Conservation (phyloP, 805 yeast species). For the Yamadazyma kitorensis region DNA sequence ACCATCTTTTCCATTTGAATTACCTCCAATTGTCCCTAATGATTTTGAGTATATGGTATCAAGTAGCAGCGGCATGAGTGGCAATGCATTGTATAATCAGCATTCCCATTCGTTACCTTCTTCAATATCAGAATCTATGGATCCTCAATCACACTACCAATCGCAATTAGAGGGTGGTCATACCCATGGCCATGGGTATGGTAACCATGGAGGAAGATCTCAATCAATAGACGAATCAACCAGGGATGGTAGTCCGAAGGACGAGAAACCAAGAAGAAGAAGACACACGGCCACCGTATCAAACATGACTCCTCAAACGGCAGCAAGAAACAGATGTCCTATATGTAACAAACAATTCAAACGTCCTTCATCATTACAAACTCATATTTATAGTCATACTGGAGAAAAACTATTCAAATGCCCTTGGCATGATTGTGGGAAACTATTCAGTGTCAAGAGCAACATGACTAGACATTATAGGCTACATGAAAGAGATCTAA, state of each 20-base stretch:
- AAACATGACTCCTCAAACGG: constrained; percentile 43
- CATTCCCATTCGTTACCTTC: no score
- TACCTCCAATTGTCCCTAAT: constrained; percentile 8
- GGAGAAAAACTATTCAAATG: constrained; percentile 37
- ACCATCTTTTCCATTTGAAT: constrained; percentile 1
- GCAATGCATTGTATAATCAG: no score
- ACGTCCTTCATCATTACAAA: constrained; percentile 77
- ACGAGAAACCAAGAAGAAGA: constrained; percentile 13
- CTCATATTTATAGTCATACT: constrained; percentile 72
- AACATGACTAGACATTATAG: constrained; percentile 79
- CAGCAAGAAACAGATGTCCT: constrained; percentile 44
- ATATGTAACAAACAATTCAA: constrained; percentile 76
- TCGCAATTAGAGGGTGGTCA: no score
- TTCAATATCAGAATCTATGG: no score
- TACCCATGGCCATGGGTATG: no score
- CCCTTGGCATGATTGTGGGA: constrained; percentile 61
- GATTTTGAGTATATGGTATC: constrained; percentile 7
- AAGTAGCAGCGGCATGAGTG: no score
- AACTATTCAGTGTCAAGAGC: constrained; percentile 69
- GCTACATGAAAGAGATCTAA: constrained; percentile 48
- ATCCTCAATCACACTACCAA: no score
- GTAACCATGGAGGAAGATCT: no score
- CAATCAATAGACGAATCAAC: no score
- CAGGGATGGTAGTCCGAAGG: no score
- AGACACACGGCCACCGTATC: constrained; percentile 20